Evolutionary conservation across 106 monocot species (phyloP), one percentile per base, ranked within the genome.

Genomic region (Allium sativum): DNA sequence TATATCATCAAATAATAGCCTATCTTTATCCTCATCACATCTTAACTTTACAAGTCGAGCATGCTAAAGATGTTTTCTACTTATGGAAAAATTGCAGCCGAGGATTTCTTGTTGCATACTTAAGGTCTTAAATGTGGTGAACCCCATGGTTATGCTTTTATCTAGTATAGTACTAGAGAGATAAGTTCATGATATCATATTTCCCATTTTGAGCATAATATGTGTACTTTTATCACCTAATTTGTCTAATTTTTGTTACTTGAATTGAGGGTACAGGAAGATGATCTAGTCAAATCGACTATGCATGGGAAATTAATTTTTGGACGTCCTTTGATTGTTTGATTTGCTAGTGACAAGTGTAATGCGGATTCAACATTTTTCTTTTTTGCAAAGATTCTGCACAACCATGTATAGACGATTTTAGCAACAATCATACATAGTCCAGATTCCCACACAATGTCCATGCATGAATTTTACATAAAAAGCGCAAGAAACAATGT

Each of bases 241-340:
- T 57, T 48, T 57, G 61, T 56, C 84, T 93, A 59, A 93, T 73
- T 60, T 51, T 76, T 70, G 71, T 57, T 53, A 69, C 65, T 80
- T 91, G 85, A 98, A 98, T 92, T 88, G 85, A 98, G 92, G 51
- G 81, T 80, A 84, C 83, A 98, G 98, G 98, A 98, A 75, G 98
- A 88, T 53, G 73, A 81, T 68, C 64, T 74, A 48, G 92, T 92
- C 56, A 92, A 85, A 72, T 12, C 72, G 19, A 73, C 76, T 67
- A 98, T 98, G 92, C 71, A 98, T 51, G 98, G 98, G 40, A 92
- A 55, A 58, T 55, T 88, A 41, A 81, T 75, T 43, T 85, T 72
- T 58, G 98, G 92, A 11, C 84, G 92, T 14, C 92, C 88, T 10
- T 53, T 98, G 65, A 82, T 85, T 44, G 98, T 98, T 62, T 84